phyloP scores from a whole-genome alignment of 2,329 filamentous ascomycete species.

The Parastagonospora avenae region DNA sequence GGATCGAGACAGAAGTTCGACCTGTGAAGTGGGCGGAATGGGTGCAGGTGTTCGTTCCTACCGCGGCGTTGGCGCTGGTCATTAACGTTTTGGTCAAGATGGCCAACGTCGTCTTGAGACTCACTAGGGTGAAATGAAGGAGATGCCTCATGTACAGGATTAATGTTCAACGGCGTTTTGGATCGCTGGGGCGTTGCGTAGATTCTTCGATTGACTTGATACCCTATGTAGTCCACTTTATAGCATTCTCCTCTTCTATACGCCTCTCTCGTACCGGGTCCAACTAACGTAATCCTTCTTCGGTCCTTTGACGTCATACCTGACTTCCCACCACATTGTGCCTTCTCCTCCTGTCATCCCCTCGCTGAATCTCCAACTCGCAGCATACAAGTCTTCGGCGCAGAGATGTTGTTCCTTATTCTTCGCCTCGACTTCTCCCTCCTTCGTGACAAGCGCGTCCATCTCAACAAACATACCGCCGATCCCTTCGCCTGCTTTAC shows the following conservation, averaged over 20 bases:
- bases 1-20: slow-evolving; percentile 55
- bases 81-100: slow-evolving; percentile 37
- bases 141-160: neutral
- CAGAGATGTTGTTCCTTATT: slow-evolving; percentile 73
- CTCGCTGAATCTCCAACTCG: slow-evolving; percentile 69
- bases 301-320: slow-evolving; percentile 48
- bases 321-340: slow-evolving; percentile 40
- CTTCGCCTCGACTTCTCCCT: slow-evolving; percentile 26
- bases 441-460: slow-evolving; percentile 50
- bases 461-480: slow-evolving; percentile 80
- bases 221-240: neutral
- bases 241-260: neutral
- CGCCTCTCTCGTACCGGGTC: slow-evolving; percentile 35
- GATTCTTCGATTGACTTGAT: neutral
- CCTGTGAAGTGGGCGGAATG: slow-evolving; percentile 49
- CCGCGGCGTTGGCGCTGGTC: slow-evolving; percentile 44
- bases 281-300: slow-evolving; percentile 49
- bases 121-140: slow-evolving; percentile 11
- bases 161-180: neutral
- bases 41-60: slow-evolving; percentile 51
- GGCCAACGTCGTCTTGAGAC: slow-evolving; percentile 24
- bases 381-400: slow-evolving; percentile 72
- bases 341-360: slow-evolving; percentile 15
- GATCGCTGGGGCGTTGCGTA: neutral
- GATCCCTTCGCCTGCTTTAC: slow-evolving; percentile 50